Percentiles rank a stretch among this genome's conserved stretches.
Evolutionary conservation across 257 asterid genomes (phyloP).

Genomic region (Schizonepeta tenuifolia): DNA sequence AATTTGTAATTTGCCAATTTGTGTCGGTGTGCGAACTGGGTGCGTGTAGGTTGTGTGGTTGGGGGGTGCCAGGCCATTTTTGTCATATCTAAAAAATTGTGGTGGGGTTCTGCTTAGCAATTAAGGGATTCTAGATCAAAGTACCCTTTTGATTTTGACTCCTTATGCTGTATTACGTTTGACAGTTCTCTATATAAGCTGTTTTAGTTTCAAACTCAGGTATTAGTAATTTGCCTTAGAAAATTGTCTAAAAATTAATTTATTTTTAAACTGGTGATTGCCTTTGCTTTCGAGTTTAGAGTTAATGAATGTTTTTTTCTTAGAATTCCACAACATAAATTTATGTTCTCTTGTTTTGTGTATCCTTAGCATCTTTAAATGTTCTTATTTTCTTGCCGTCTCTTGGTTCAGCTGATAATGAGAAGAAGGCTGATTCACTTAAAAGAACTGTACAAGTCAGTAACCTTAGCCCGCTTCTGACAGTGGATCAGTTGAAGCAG

Average conservation of each 20-base stretch:
- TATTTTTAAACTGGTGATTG: background rate
- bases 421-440: slow-evolving; percentile 65
- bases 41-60: too few species aligned
- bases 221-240: slow-evolving; percentile 4
- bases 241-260: slow-evolving; percentile 16
- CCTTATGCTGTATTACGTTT: slow-evolving; percentile 16
- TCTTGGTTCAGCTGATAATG: slow-evolving; percentile 57
- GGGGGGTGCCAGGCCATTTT: background rate
- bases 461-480: slow-evolving; percentile 89
- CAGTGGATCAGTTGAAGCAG: slow-evolving; percentile 94
- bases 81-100: background rate
- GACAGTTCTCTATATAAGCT: background rate
- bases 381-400: slow-evolving; percentile 24
- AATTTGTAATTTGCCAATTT: background rate
- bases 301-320: background rate
- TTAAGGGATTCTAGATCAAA: background rate
- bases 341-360: background rate
- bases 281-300: background rate
- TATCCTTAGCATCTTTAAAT: slow-evolving; percentile 13
- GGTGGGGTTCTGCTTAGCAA: background rate
- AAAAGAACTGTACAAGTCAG: slow-evolving; percentile 88
- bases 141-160: slow-evolving; percentile 5
- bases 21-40: background rate
- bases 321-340: background rate
- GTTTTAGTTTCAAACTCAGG: slow-evolving; percentile 12